A percentile compares a stretch with the other conserved stretches of the same genome.
These are phyloP conservation scores for Tetragonia tetragonoides DNA, from an alignment of 148 eudicot genomes.

Conservation along the genomic window DNA sequence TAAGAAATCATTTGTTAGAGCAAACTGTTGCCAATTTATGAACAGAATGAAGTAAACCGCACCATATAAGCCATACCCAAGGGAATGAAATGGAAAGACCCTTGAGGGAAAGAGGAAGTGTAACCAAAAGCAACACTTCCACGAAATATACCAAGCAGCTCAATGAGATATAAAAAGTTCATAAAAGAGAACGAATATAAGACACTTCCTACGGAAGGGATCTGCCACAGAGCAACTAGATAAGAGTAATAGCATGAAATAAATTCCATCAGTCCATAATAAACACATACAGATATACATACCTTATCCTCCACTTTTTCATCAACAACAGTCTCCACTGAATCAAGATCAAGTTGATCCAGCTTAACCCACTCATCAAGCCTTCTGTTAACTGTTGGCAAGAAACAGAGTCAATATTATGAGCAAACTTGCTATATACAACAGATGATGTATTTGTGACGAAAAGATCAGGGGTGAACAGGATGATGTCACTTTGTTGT, in stretches of 20 bases:
- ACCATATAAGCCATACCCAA: not conserved
- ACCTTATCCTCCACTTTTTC: slow-evolving; percentile 99
- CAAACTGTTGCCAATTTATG: not conserved
- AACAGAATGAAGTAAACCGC: not conserved
- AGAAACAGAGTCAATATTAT: not conserved
- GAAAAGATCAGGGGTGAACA: not conserved
- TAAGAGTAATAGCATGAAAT: not conserved
- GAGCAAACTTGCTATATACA: not conserved
- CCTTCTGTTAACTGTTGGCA: slow-evolving; percentile 76
- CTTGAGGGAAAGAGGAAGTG: not conserved
- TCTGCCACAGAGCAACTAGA: not conserved
- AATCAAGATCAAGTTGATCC: slow-evolving; percentile 93
- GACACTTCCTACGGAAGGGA: not conserved
- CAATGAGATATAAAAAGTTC: not conserved
- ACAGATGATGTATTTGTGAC: not conserved
- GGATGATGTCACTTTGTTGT: not conserved
- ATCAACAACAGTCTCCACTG: slow-evolving; percentile 91
- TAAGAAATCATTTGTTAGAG: slow-evolving; percentile 18
- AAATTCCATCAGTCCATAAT: not conserved
- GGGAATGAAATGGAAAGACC: not conserved
- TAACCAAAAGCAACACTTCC: slow-evolving; percentile 1
- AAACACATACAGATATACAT: slow-evolving; percentile 15
- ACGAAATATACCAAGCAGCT: not conserved
- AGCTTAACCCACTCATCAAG: slow-evolving; percentile 99
- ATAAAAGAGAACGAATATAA: not conserved